Evolutionary conservation across 2,329 filamentous ascomycete genomes (phyloP).

Genomic region (Fusarium cicatricum): DNA sequence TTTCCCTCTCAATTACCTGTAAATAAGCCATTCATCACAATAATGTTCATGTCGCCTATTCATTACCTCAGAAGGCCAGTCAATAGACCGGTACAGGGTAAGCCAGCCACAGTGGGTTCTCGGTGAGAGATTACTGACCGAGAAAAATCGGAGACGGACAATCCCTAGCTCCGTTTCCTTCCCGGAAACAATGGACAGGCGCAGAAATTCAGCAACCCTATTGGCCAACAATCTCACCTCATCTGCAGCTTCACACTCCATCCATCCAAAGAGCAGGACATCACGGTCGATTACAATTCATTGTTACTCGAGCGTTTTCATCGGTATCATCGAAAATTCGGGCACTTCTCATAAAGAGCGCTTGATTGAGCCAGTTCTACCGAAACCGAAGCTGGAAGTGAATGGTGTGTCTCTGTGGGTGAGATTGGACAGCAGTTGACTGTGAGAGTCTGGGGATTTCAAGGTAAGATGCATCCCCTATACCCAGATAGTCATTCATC

Average conservation of each 20-base stretch:
- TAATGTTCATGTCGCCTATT: neutral
- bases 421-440: constrained; percentile 17
- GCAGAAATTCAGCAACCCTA: constrained; percentile 19
- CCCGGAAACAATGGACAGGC: neutral
- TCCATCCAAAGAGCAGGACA: constrained; percentile 15
- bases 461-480: constrained; percentile 18
- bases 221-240: constrained; percentile 36
- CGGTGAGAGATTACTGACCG: neutral
- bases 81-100: constrained; percentile 20
- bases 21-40: no score
- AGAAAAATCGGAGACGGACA: constrained; percentile 35
- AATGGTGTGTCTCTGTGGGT: constrained; percentile 8
- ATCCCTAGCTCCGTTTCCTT: constrained; percentile 28
- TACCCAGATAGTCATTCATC: neutral
- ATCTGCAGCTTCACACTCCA: constrained; percentile 31
- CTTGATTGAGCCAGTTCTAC: neutral
- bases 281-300: constrained; percentile 26
- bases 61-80: no score
- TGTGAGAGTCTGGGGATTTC: constrained; percentile 1
- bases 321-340: neutral
- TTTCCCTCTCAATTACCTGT: no score
- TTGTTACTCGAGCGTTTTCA: constrained; percentile 10
- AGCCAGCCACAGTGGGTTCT: no score
- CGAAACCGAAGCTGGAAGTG: neutral
- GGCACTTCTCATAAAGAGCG: constrained; percentile 1